Base-by-base conservation (phyloP, 75 land plant genomes). In the Sequoia sempervirens region DNA sequence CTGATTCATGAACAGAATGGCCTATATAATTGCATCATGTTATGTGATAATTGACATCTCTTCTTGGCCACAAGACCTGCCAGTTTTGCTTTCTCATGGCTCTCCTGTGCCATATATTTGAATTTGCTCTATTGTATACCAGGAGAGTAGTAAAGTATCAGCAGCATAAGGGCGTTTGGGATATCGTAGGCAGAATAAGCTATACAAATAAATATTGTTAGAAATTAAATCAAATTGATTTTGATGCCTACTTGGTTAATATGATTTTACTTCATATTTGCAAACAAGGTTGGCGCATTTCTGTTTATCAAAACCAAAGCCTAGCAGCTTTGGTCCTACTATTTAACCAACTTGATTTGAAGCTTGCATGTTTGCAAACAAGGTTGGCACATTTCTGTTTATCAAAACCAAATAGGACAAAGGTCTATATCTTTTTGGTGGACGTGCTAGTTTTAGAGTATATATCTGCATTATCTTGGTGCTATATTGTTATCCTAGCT, bases 1-100 rank as follows among this genome's bases (percentile, higher is more conserved):
- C 17, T 96, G 90, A 91, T 87, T 36, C 52, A 2, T 78, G 28
- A 26, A 26, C 2, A 6, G 10, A 78, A 78, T 40, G 80, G 13
- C 47, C 80, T 78, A 43, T 18, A 7, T 45, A 78, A 10, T 78
- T 78, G 47, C 46, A 45, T 23, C 10, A 43, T 37, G 30, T 41
- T n/a, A 2, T 45, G 45, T 78, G 6, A 36, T 40, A 9, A 43
- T 20, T 26, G 47, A 30, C 37, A 32, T 70, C 46, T 41, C 32
- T 37, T 40, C 30, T 78, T 45, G 45, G 28, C 46, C 80, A 43
- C 26, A 9, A 12, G 13, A 45, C 46, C 80, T 45, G 47, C 52
- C 46, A 78, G 73, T 78, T 78, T 78, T 78, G 32, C 80, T 45
- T 43, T 78, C 30, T 8, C 47, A 26, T 45, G 32, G n/a, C 43